These are phyloP conservation scores for Pholiota microspora DNA, from an alignment of 768 basidiomycete species.

Conservation along the genomic window DNA sequence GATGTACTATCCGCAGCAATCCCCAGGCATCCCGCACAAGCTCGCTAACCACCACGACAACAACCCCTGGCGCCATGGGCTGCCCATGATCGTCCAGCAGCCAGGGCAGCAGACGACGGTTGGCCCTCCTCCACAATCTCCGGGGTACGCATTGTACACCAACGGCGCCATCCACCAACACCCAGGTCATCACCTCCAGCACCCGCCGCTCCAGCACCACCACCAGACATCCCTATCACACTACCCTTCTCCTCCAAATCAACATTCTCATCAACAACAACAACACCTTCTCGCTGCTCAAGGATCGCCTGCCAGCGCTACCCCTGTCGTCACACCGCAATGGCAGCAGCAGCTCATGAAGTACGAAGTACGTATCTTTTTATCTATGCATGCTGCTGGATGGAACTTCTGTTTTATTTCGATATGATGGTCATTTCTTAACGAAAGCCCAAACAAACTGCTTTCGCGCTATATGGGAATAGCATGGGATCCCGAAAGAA, in stretches of 20 bases:
- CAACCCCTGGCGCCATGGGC: slow-evolving; percentile 61
- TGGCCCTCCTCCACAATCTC: slow-evolving; percentile 67
- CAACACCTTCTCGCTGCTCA: slow-evolving; percentile 52
- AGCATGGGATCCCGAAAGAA: no score
- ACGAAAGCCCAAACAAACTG: no score
- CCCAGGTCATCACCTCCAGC: slow-evolving; percentile 53
- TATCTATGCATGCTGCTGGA: no score
- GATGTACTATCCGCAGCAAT: slow-evolving; percentile 87
- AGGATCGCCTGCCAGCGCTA: slow-evolving; percentile 53
- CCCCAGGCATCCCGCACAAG: slow-evolving; percentile 78
- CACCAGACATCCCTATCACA: slow-evolving; percentile 81
- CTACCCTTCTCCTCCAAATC: slow-evolving; percentile 77
- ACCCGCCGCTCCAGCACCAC: slow-evolving; percentile 61
- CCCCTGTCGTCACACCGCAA: slow-evolving; percentile 71
- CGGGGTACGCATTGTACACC: slow-evolving; percentile 74
- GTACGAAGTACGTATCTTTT: slow-evolving; percentile 69
- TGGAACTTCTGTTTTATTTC: no score
- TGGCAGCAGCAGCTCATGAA: slow-evolving; percentile 95
- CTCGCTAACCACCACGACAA: slow-evolving; percentile 75
- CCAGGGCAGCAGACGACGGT: slow-evolving; percentile 52
- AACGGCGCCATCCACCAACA: slow-evolving; percentile 71
- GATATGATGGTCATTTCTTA: no score
- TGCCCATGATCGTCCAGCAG: slow-evolving; percentile 45
- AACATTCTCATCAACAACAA: slow-evolving; percentile 44
- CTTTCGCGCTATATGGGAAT: no score